Percentiles rank a stretch among this genome's conserved stretches.
These are phyloP conservation scores for Hypomyces rosellus DNA, from an alignment of 2,329 filamentous ascomycete genomes.

Conservation along the genomic window DNA sequence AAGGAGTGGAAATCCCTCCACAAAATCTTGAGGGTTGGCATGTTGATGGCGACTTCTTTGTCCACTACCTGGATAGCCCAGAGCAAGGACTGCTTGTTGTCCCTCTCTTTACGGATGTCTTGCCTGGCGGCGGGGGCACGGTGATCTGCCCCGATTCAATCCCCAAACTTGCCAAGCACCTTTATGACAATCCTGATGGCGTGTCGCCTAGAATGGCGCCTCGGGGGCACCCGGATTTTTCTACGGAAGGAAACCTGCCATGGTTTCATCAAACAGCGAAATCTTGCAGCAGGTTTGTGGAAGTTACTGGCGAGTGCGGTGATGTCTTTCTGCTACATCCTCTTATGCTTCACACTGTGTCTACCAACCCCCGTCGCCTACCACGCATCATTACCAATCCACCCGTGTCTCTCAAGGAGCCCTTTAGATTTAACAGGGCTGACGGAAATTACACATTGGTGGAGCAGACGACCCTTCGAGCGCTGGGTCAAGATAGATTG, in stretches of 20 bases:
- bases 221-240: conserved; percentile 42
- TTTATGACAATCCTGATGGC: conserved; percentile 56
- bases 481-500: conserved; percentile 40
- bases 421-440: conserved; percentile 45
- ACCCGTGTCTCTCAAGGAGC: conserved; percentile 45
- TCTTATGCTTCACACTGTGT: conserved; percentile 52
- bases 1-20: conserved; percentile 44
- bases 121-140: conserved; percentile 55
- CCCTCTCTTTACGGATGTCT: conserved; percentile 60
- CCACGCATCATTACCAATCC: conserved; percentile 27
- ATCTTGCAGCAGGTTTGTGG: conserved; percentile 42
- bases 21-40: conserved; percentile 56
- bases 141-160: conserved; percentile 55
- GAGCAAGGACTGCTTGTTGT: conserved; percentile 65
- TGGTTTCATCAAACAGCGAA: conserved; percentile 39
- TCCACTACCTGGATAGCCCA: conserved; percentile 63
- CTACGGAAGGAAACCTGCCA: conserved; percentile 33
- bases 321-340: conserved; percentile 54
- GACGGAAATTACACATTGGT: conserved; percentile 47
- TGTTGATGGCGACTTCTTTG: conserved; percentile 66
- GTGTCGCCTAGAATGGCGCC: conserved; percentile 60
- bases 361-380: conserved; percentile 25
- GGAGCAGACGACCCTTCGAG: conserved; percentile 47
- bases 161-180: conserved; percentile 49
- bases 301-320: conserved; percentile 44